Conservation (phyloP, 1,139 yeast species). For the Pichia inconspicua region DNA sequence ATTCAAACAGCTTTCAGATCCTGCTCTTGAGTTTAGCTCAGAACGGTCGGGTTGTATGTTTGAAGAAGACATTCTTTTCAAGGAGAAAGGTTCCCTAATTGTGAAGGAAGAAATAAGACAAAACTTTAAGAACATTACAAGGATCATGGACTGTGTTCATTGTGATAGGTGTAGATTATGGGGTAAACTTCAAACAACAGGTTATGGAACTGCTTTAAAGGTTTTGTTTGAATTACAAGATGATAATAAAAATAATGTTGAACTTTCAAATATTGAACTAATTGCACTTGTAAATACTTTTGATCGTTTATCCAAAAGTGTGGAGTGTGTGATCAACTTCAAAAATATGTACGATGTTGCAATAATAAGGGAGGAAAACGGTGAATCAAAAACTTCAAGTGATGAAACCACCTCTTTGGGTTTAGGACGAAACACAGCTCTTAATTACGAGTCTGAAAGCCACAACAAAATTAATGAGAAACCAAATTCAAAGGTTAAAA, state of each 20-base stretch:
- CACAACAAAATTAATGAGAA: not conserved
- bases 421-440: not conserved
- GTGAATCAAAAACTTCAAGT: constrained; percentile 5
- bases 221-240: constrained; percentile 69
- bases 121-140: constrained; percentile 82
- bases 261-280: constrained; percentile 73
- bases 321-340: constrained; percentile 67
- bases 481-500: constrained; percentile 2
- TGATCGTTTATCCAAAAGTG: constrained; percentile 81
- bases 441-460: not conserved
- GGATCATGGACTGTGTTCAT: constrained; percentile 96
- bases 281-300: constrained; percentile 88
- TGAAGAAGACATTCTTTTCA: constrained; percentile 52
- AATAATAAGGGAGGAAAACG: constrained; percentile 22
- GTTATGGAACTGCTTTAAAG: constrained; percentile 94
- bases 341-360: constrained; percentile 43
- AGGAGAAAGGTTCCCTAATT: constrained; percentile 35
- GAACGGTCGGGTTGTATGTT: constrained; percentile 20
- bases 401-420: not conserved
- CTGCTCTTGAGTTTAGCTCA: constrained; percentile 20
- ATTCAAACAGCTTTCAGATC: constrained; percentile 22
- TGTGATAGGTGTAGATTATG: constrained; percentile 96
- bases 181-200: constrained; percentile 96
- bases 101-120: constrained; percentile 75
- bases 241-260: constrained; percentile 33